Percentiles rank a stretch among this genome's conserved stretches.
These are phyloP conservation scores for Durotheca rogersii DNA, from an alignment of 495 filamentous ascomycete genomes.

Conservation along the genomic window DNA sequence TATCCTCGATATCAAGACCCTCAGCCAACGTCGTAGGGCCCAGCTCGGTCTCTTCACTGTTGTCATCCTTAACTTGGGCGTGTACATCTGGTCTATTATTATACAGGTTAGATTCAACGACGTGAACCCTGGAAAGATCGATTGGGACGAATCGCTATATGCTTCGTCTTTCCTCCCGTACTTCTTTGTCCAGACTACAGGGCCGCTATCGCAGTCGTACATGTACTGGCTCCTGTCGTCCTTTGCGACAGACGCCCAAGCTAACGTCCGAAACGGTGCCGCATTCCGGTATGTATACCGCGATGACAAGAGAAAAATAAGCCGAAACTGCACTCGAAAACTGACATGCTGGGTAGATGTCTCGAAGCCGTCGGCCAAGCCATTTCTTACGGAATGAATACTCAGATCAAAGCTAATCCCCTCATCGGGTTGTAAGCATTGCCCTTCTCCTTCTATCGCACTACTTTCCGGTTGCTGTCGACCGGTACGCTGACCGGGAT, in stretches of 20 bases:
- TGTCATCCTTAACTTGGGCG: slow-evolving; percentile 22
- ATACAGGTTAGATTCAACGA: slow-evolving; percentile 22
- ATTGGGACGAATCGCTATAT: slow-evolving; percentile 27
- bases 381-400: slow-evolving; percentile 29
- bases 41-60: slow-evolving; percentile 26
- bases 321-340: neutral
- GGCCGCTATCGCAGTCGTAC: slow-evolving; percentile 26
- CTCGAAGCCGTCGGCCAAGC: slow-evolving; percentile 26
- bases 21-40: slow-evolving; percentile 26
- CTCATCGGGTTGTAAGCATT: slow-evolving; percentile 24
- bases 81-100: slow-evolving; percentile 28
- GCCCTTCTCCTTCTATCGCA: neutral
- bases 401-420: slow-evolving; percentile 16
- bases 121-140: slow-evolving; percentile 18
- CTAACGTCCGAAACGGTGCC: slow-evolving; percentile 26
- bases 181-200: slow-evolving; percentile 30
- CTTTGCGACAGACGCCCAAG: slow-evolving; percentile 23
- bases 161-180: slow-evolving; percentile 24
- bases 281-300: slow-evolving; percentile 17
- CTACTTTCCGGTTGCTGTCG: too few species aligned
- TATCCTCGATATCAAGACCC: slow-evolving; percentile 25
- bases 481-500: slow-evolving; percentile 3
- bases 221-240: slow-evolving; percentile 31
- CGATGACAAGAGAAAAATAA: neutral
- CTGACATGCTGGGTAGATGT: slow-evolving; percentile 12